Evolutionary conservation across 805 yeast species (phyloP), one percentile per base, ranked within the genome.

Genomic region (Sugiyamaella lignohabitans): DNA sequence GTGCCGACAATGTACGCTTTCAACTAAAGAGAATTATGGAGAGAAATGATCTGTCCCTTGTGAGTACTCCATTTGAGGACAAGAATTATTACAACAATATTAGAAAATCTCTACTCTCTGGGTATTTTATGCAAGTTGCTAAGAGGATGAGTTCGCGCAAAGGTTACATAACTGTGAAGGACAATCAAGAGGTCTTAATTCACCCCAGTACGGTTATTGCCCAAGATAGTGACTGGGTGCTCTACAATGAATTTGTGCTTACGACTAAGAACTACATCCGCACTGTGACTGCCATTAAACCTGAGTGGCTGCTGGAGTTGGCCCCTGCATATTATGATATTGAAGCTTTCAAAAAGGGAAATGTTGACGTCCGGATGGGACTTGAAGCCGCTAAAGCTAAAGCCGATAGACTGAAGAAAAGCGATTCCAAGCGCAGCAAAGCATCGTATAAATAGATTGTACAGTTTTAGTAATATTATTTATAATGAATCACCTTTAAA

Each of bases 91-190:
- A 81, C 65, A 80, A 76, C 56, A 84, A 87, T 58, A 81, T 93
- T 53, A 75, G 95, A 48, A 85, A 84, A 64, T 96, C 98, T 0
- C 67, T 93, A 49, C 75, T 87, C 3, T 77, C 87, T n/a, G 98
- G 98, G 1, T 89, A 88, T 65, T 93, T 93, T 72, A 89, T 93
- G 98, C 98, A 93, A 70, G 95, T 86, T 46, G 98, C 97, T 29
- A 93, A 89, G 70, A 87, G 86, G 71, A 80, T 79, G 69, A 81
- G 87, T 34, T 74, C 78, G 37, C 53, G 64, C 24, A 61, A 62
- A 47, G 72, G 75, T 20, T 91, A 84, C 64, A 75, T 85, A 57
- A 93, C 98, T 0, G 84, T 89, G 43, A 88, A 88, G 67, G 98
- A 93, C 66, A 88, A 89, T 61, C 98, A 93, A 70, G 98, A 91